phyloP scores from a whole-genome alignment of 2,329 filamentous ascomycete species.

The Xylaria sp. region DNA sequence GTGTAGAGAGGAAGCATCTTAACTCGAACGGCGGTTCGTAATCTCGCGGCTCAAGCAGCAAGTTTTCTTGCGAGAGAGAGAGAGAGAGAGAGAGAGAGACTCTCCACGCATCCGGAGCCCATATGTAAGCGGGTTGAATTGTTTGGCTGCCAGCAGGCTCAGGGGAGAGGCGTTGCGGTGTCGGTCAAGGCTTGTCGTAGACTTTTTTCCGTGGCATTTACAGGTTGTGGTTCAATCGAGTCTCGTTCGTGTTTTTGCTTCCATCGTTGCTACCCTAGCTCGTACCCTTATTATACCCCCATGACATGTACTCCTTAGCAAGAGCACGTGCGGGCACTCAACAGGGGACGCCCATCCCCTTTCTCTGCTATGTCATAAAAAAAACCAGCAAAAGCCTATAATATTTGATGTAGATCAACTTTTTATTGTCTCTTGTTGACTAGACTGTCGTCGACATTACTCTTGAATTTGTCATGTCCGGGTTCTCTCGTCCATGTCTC shows the following conservation, averaged over 20 bases:
- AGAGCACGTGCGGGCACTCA: background rate
- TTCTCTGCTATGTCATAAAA: background rate
- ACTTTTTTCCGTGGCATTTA: slow-evolving; percentile 16
- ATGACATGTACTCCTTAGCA: background rate
- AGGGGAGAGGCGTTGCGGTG: slow-evolving; percentile 14
- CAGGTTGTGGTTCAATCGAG: slow-evolving; percentile 8
- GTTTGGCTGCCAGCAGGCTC: slow-evolving; percentile 3
- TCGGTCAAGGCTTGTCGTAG: slow-evolving; percentile 9
- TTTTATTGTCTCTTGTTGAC: slow-evolving; percentile 34
- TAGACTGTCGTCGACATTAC: slow-evolving; percentile 49
- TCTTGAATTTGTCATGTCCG: slow-evolving; percentile 44
- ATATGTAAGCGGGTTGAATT: background rate
- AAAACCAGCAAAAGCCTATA: background rate
- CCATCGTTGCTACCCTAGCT: background rate
- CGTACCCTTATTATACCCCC: background rate
- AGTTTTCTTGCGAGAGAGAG: background rate
- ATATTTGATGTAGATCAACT: background rate
- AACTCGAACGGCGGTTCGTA: background rate
- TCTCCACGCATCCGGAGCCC: slow-evolving; percentile 1
- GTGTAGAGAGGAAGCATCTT: background rate
- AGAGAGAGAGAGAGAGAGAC: background rate
- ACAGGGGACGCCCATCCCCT: background rate
- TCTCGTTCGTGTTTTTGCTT: background rate
- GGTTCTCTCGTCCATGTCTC: slow-evolving; percentile 69
- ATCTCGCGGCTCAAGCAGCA: background rate